A percentile compares a stretch with the other conserved stretches of the same genome.
These are phyloP conservation scores for Tetrahymena elliotti DNA, from an alignment of 73 alveolate genomes.

Conservation along the genomic window DNA sequence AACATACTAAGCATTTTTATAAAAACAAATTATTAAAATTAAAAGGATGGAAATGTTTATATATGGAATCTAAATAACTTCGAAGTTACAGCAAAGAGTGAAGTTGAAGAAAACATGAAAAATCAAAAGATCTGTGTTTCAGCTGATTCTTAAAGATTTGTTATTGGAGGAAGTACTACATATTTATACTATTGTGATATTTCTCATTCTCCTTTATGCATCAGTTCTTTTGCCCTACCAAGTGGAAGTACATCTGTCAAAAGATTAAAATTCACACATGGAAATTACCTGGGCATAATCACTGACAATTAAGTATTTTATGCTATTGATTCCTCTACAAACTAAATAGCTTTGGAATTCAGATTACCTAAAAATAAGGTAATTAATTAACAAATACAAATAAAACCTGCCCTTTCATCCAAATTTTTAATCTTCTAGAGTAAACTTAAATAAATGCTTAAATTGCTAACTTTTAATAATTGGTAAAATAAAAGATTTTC, in stretches of 20 bases:
- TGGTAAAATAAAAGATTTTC: too few species aligned
- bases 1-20: neutral
- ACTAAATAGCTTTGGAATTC: neutral
- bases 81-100: neutral
- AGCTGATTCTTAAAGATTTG: neutral
- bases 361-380: neutral
- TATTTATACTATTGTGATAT: neutral
- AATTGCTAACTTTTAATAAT: too few species aligned
- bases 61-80: neutral
- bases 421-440: too few species aligned
- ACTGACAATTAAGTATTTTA: neutral
- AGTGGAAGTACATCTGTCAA: neutral
- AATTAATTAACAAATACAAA: neutral
- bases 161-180: neutral
- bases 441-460: too few species aligned
- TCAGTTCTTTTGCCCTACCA: neutral
- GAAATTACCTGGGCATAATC: neutral
- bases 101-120: neutral
- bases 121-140: neutral
- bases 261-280: neutral
- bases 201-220: neutral
- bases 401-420: too few species aligned
- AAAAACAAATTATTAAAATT: neutral
- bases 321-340: neutral
- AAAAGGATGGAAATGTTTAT: neutral